Percentiles rank a stretch among this genome's conserved stretches.
Conservation (phyloP, 2,329 filamentous ascomycete species). For the Ilyonectria mors-panacis region DNA sequence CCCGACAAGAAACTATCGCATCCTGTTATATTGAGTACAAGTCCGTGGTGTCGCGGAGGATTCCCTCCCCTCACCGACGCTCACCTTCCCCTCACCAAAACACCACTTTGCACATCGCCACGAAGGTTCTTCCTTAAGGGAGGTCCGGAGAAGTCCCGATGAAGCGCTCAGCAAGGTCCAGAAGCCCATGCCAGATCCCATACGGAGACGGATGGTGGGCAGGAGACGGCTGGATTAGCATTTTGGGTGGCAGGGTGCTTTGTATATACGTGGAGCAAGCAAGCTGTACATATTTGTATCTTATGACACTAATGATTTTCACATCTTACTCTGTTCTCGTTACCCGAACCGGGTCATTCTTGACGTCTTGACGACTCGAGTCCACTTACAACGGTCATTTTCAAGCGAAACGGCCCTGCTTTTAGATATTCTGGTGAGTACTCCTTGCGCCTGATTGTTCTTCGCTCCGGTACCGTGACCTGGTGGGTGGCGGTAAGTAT, state of each 20-base stretch:
- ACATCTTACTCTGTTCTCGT: slow-evolving; percentile 30
- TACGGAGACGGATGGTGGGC: slow-evolving; percentile 58
- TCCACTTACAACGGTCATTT: slow-evolving; percentile 43
- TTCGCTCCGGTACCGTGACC: slow-evolving; percentile 42
- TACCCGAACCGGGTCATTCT: slow-evolving; percentile 39
- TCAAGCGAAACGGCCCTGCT: slow-evolving; percentile 38
- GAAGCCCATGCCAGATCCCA: slow-evolving; percentile 60
- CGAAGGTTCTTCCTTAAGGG: slow-evolving; percentile 38
- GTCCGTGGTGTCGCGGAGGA: slow-evolving; percentile 50
- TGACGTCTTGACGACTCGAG: slow-evolving; percentile 22
- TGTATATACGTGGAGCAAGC: slow-evolving; percentile 58
- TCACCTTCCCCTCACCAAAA: slow-evolving; percentile 54
- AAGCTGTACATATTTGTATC: slow-evolving; percentile 57
- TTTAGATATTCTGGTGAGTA: slow-evolving; percentile 44
- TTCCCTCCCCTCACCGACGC: slow-evolving; percentile 53
- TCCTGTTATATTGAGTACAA: slow-evolving; percentile 57
- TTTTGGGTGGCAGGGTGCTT: slow-evolving; percentile 47
- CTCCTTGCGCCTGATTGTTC: slow-evolving; percentile 45
- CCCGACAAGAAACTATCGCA: slow-evolving; percentile 54
- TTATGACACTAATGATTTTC: slow-evolving; percentile 54
- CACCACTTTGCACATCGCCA: slow-evolving; percentile 50
- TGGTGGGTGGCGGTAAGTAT: slow-evolving; percentile 36
- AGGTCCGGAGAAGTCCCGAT: slow-evolving; percentile 63
- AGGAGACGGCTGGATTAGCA: slow-evolving; percentile 60
- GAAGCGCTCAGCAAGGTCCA: slow-evolving; percentile 63